A percentile compares a stretch with the other conserved stretches of the same genome.
These are phyloP conservation scores for Fulvia fulva DNA, from an alignment of 2,329 filamentous ascomycete genomes.

Conservation along the genomic window DNA sequence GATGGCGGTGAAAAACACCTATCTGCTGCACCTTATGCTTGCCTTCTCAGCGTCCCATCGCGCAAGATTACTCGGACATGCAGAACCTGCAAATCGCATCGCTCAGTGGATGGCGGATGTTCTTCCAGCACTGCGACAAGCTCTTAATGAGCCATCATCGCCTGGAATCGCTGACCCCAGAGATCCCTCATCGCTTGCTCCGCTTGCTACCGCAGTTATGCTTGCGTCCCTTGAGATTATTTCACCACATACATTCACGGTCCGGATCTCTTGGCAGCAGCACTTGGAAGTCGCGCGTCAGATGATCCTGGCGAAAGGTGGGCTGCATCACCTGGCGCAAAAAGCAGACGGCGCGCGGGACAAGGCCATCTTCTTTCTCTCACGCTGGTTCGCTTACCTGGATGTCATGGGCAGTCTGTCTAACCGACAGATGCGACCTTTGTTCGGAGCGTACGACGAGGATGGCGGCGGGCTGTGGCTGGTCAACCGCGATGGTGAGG, in stretches of 20 bases:
- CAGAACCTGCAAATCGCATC: slow-evolving; percentile 72
- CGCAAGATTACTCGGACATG: slow-evolving; percentile 67
- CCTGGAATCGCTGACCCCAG: slow-evolving; percentile 35
- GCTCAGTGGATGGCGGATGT: slow-evolving; percentile 76
- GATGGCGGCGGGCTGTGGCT: slow-evolving; percentile 35
- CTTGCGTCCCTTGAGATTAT: slow-evolving; percentile 79
- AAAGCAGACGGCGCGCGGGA: slow-evolving; percentile 41
- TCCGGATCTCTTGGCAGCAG: slow-evolving; percentile 75
- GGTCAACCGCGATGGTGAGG: slow-evolving; percentile 33
- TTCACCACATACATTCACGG: slow-evolving; percentile 74
- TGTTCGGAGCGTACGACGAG: slow-evolving; percentile 39
- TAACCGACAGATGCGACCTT: slow-evolving; percentile 41
- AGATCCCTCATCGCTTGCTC: slow-evolving; percentile 65
- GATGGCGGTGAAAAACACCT: slow-evolving; percentile 65
- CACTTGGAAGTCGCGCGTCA: slow-evolving; percentile 73
- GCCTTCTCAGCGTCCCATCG: slow-evolving; percentile 83
- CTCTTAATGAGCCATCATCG: slow-evolving; percentile 44
- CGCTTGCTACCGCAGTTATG: slow-evolving; percentile 79
- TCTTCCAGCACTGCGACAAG: slow-evolving; percentile 66
- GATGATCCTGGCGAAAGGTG: slow-evolving; percentile 65
- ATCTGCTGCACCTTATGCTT: slow-evolving; percentile 71
- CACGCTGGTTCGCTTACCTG: slow-evolving; percentile 79
- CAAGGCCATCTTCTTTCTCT: slow-evolving; percentile 67
- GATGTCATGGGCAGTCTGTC: slow-evolving; percentile 72
- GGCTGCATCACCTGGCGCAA: slow-evolving; percentile 46